Base-by-base conservation (phyloP, 2,329 filamentous ascomycete genomes). In the Amylocarpus encephaloides region DNA sequence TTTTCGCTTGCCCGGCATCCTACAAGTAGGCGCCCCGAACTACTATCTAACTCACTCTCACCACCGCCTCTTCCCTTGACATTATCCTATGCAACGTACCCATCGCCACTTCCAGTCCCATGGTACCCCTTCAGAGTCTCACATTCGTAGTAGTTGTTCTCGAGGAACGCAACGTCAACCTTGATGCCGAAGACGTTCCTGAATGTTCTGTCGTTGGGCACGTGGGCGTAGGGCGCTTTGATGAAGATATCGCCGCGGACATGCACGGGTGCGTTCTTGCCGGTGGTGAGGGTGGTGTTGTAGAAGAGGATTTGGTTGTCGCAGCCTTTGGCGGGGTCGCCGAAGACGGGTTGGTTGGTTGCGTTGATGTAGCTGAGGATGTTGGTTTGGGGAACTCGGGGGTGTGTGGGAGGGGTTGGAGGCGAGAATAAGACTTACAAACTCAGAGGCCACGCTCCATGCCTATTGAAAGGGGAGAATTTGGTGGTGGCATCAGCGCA, bases 291-390 rank as follows among this genome's bases (percentile, higher is more conserved):
- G 1, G 67, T 65, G 0, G 74, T 74, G 53, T 76, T 70, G 62
- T 71, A 77, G 10, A 75, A 51, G 11, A 70, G 63, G 11, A 69
- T 64, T 62, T 73, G 70, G 32, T 71, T 68, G 45, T 75, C 71
- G 61, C 73, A 76, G 0, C 61, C 56, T 39, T 63, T 60, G 9
- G 65, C 65, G 13, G 16, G 10, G 44, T 71, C 64, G 9, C 66
- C 68, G 52, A 75, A 76, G 4, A 66, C 67, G 1, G 76, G 75
- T 60, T 80, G 77, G 58, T 80, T 80, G 2, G 76, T 78, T 41
- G 77, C 65, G 59, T 78, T 78, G 18, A 62, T 60, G 33, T 54
- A 60, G 19, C 55, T 66, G 57, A 6, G 62, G 73, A 73, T 13
- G 5, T 26, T 26, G 7, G 22, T 26, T 4, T 26, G 4, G 7